These are phyloP conservation scores for Lonicera japonica DNA, from an alignment of 129 eudicot species.

Conservation along the genomic window DNA sequence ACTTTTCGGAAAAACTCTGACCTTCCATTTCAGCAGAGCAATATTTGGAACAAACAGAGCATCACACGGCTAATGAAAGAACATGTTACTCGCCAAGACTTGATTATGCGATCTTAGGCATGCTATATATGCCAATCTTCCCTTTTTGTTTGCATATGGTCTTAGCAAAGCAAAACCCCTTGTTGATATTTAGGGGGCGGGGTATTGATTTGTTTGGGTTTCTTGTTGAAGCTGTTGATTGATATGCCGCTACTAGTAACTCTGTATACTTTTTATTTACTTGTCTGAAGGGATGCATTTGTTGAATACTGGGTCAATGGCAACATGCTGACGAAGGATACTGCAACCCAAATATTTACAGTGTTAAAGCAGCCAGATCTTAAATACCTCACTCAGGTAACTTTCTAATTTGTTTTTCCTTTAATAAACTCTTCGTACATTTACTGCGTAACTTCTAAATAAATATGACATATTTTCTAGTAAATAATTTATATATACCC, in stretches of 20 bases:
- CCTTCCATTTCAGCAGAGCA: no score
- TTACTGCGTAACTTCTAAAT: neutral
- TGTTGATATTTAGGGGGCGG: neutral
- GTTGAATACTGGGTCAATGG: slow-evolving; percentile 85
- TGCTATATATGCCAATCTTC: neutral
- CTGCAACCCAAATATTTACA: slow-evolving; percentile 61
- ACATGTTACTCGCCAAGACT: no score
- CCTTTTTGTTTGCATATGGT: neutral
- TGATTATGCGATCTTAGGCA: no score
- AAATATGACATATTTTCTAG: neutral
- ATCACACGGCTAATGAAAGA: no score
- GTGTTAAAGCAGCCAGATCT: slow-evolving; percentile 76
- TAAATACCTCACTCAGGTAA: slow-evolving; percentile 67
- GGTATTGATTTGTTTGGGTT: neutral
- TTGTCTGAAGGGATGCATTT: slow-evolving; percentile 72
- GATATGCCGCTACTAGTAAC: neutral
- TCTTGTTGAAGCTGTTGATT: neutral
- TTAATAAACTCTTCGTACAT: neutral
- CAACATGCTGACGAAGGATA: slow-evolving; percentile 73
- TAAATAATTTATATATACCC: no score
- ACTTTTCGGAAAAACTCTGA: no score
- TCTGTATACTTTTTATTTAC: neutral
- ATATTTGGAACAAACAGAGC: no score
- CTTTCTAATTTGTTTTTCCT: neutral
- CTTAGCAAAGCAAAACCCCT: neutral